Conservation (phyloP, 495 filamentous ascomycete species). For the Aspergillus panamensis region DNA sequence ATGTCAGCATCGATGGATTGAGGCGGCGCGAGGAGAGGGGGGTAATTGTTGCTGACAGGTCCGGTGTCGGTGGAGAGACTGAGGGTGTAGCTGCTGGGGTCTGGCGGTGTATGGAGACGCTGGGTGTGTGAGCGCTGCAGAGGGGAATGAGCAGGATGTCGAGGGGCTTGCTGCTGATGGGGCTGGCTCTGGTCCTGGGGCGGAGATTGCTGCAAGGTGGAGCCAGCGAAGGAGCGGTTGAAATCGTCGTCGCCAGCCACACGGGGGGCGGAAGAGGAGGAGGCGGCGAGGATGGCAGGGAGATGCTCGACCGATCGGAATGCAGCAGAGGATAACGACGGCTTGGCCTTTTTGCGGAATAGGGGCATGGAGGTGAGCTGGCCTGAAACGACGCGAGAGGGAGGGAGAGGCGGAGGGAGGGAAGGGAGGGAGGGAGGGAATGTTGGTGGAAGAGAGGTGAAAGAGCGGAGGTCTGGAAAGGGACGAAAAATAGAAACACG, state of each 20-base stretch:
- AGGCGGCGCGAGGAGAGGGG: constrained; percentile 15
- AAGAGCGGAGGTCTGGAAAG: constrained; percentile 2
- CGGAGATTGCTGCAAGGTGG: constrained; percentile 22
- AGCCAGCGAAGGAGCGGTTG: constrained; percentile 19
- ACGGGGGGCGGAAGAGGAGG: constrained; percentile 21
- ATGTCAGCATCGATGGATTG: constrained; percentile 23
- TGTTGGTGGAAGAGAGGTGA: background rate
- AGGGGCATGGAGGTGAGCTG: constrained; percentile 29
- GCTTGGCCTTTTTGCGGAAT: constrained; percentile 32
- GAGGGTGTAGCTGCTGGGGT: constrained; percentile 1
- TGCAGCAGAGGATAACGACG: constrained; percentile 25
- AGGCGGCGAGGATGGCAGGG: constrained; percentile 6
- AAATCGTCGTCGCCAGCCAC: constrained; percentile 20
- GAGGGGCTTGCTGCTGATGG: constrained; percentile 7
- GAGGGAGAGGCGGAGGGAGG: background rate
- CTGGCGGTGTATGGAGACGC: constrained; percentile 24
- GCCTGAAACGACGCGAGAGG: background rate
- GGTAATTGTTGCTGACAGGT: constrained; percentile 18
- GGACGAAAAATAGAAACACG: background rate
- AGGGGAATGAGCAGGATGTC: constrained; percentile 19
- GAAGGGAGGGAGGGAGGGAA: background rate
- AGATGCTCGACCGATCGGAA: constrained; percentile 38
- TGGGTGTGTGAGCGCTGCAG: constrained; percentile 33
- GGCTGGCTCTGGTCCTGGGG: constrained; percentile 18
- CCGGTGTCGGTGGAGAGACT: constrained; percentile 5